phyloP scores from a whole-genome alignment of 495 filamentous ascomycete species.

The Emericellopsis terricola region DNA sequence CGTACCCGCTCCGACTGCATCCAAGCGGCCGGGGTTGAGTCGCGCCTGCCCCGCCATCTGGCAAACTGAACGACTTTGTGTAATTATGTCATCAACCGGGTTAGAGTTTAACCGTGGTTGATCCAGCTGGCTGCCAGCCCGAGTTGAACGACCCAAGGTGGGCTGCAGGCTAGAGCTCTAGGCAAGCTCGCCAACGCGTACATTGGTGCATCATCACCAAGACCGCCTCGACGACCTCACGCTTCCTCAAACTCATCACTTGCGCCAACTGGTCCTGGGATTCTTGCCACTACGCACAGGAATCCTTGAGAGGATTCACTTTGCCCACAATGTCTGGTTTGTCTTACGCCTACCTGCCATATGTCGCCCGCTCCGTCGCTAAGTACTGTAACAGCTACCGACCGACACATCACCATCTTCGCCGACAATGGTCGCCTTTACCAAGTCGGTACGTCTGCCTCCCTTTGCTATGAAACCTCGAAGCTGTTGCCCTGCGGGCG shows the following conservation, averaged over 20 bases:
- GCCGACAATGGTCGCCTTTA: constrained; percentile 95
- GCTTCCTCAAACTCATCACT: constrained; percentile 6
- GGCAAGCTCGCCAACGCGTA: constrained; percentile 24
- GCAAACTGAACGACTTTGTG: too few species aligned
- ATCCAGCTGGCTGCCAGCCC: constrained; percentile 2
- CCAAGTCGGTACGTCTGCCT: constrained; percentile 81
- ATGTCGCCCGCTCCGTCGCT: too few species aligned
- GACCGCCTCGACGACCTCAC: constrained; percentile 14
- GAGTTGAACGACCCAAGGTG: too few species aligned
- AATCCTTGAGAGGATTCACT: constrained; percentile 4
- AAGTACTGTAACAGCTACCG: too few species aligned
- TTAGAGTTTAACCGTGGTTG: constrained; percentile 2
- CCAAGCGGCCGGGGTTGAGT: too few species aligned
- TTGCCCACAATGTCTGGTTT: constrained; percentile 3
- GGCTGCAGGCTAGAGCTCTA: constrained; percentile 9
- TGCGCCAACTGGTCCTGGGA: background rate
- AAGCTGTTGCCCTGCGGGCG: background rate
- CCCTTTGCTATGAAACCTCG: background rate
- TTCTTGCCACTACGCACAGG: background rate
- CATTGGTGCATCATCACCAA: constrained; percentile 6
- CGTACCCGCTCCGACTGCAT: too few species aligned
- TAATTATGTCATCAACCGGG: too few species aligned
- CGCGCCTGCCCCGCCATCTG: too few species aligned
- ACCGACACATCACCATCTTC: constrained; percentile 99
- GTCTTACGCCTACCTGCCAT: too few species aligned